phyloP scores from a whole-genome alignment of 2,329 filamentous ascomycete genomes.

The Xylogone sp. region DNA sequence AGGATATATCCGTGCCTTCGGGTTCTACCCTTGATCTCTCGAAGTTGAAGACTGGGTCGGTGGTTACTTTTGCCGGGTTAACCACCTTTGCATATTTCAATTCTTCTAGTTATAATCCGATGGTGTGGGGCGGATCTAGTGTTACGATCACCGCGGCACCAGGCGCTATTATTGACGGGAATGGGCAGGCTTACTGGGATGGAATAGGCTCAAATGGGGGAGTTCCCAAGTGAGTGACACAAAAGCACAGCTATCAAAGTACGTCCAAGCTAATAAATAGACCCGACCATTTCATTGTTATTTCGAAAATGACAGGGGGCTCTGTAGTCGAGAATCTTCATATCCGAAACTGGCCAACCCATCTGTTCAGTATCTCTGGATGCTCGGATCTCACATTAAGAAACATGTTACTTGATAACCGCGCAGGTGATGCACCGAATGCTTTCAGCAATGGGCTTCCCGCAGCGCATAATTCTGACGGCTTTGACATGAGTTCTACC shows the following conservation, averaged over 20 bases:
- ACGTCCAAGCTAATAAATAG: conserved; percentile 36
- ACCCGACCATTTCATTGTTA: conserved; percentile 54
- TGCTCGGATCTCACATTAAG: conserved; percentile 41
- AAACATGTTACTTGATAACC: conserved; percentile 53
- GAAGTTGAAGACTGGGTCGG: conserved; percentile 44
- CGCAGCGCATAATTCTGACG: conserved; percentile 48
- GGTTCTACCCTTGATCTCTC: conserved; percentile 54
- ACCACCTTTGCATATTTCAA: conserved; percentile 37
- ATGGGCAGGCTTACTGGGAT: conserved; percentile 60
- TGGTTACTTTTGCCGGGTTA: conserved; percentile 58
- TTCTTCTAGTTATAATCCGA: conserved; percentile 17
- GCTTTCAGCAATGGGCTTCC: conserved; percentile 12
- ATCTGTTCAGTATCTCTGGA: conserved; percentile 43
- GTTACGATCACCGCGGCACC: conserved; percentile 49
- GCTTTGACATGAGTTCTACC: conserved; percentile 43
- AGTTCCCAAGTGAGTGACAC: conserved; percentile 18
- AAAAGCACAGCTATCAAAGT: neutral
- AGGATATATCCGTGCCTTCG: conserved; percentile 52
- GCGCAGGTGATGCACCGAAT: conserved; percentile 44
- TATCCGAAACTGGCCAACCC: conserved; percentile 51
- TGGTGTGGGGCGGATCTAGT: conserved; percentile 51
- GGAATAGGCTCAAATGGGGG: conserved; percentile 55
- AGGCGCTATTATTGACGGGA: conserved; percentile 52
- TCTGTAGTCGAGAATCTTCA: conserved; percentile 46
- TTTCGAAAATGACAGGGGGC: conserved; percentile 43